phyloP scores from a whole-genome alignment of 768 basidiomycete species.

The Obba rivulosa region DNA sequence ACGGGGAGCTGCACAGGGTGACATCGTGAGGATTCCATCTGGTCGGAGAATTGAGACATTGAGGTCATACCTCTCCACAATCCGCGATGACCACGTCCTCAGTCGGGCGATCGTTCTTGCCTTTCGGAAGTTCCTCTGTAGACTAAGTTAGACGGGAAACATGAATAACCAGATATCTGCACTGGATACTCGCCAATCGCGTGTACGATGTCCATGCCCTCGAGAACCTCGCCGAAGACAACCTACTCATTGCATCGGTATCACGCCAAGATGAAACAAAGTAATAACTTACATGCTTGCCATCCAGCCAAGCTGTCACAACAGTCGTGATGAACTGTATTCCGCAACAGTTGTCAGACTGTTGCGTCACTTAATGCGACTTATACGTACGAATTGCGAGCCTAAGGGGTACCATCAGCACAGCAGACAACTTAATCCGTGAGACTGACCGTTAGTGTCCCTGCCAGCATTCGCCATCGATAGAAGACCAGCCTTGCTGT shows the following conservation, averaged over 20 bases:
- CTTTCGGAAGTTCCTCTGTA: slow-evolving; percentile 72
- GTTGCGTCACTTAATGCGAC: not conserved
- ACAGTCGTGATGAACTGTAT: slow-evolving; percentile 88
- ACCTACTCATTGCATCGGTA: slow-evolving; percentile 45
- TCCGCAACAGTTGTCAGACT: not conserved
- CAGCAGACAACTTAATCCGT: not conserved
- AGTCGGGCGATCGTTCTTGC: slow-evolving; percentile 61
- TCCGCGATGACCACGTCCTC: slow-evolving; percentile 78
- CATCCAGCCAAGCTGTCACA: slow-evolving; percentile 85
- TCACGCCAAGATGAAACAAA: not conserved
- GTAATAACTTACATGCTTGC: slow-evolving; percentile 60
- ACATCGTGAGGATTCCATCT: slow-evolving; percentile 1
- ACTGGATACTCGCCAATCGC: slow-evolving; percentile 50
- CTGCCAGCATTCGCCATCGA: slow-evolving; percentile 95
- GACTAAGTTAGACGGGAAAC: not conserved
- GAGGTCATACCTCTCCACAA: slow-evolving; percentile 74
- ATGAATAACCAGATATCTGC: not conserved
- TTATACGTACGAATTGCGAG: slow-evolving; percentile 75
- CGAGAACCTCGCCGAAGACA: slow-evolving; percentile 88
- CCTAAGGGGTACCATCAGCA: slow-evolving; percentile 35
- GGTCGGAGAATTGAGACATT: not conserved
- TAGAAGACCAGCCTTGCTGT: slow-evolving; percentile 80
- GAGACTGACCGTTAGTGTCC: slow-evolving; percentile 78
- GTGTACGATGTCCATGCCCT: slow-evolving; percentile 85
- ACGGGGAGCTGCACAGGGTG: slow-evolving; percentile 39